phyloP scores from a whole-genome alignment of 805 yeast genomes.

The Ogataea methylovora region DNA sequence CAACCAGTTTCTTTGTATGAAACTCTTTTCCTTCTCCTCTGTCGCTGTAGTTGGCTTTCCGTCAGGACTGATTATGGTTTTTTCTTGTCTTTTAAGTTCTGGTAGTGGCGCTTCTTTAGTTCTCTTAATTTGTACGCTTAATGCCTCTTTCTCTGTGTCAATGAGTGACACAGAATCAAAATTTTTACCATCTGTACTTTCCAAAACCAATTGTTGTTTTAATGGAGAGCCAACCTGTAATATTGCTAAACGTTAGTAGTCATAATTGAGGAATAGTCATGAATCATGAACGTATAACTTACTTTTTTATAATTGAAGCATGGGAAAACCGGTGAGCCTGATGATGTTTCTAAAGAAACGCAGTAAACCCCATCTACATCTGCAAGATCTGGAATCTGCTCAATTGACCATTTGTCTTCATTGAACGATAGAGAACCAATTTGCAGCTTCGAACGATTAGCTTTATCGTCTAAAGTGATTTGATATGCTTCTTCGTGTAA shows the following conservation, averaged over 20 bases:
- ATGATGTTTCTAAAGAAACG: constrained; percentile 7
- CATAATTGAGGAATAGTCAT: neutral
- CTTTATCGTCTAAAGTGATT: too few species aligned
- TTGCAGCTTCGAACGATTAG: too few species aligned
- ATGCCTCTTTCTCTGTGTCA: neutral
- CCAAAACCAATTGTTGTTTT: constrained; percentile 10
- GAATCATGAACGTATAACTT: neutral
- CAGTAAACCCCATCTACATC: constrained; percentile 10
- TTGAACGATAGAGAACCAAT: constrained; percentile 6
- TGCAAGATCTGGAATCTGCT: neutral
- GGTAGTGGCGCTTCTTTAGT: constrained; percentile 8
- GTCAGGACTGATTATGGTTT: constrained; percentile 5
- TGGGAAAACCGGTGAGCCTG: constrained; percentile 1
- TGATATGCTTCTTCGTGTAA: too few species aligned
- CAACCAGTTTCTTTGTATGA: constrained; percentile 58
- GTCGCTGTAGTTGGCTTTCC: constrained; percentile 6
- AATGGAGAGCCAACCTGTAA: constrained; percentile 9
- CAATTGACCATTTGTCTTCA: constrained; percentile 4
- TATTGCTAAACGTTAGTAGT: neutral
- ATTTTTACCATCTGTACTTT: neutral
- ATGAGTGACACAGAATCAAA: constrained; percentile 4
- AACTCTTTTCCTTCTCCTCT: constrained; percentile 28
- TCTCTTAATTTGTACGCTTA: constrained; percentile 4
- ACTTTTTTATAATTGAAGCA: constrained; percentile 17
- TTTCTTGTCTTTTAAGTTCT: constrained; percentile 3